Evolutionary conservation across 1,139 yeast species (phyloP).

Genomic region (Yamadazyma buinensis): DNA sequence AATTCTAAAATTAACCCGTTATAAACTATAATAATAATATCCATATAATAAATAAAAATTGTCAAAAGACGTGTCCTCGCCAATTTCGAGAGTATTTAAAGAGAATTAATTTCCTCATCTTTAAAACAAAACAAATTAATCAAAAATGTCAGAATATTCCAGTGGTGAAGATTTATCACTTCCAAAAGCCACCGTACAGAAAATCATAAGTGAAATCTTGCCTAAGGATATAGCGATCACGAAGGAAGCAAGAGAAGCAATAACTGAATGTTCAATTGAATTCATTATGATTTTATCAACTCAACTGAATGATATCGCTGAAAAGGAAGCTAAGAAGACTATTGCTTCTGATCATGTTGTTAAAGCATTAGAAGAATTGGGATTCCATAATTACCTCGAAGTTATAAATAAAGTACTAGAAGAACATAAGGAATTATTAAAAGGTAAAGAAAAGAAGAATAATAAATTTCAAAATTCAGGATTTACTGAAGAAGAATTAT

Average conservation of each 20-base stretch:
- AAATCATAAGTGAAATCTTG: slow-evolving; percentile 83
- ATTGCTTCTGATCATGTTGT: slow-evolving; percentile 96
- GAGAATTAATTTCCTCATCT: too few species aligned
- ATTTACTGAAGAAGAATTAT: slow-evolving; percentile 83
- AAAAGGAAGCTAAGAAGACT: slow-evolving; percentile 92
- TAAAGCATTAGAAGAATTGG: slow-evolving; percentile 84
- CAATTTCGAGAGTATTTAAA: too few species aligned
- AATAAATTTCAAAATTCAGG: slow-evolving; percentile 94
- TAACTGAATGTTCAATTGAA: slow-evolving; percentile 94
- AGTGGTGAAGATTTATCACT: slow-evolving; percentile 43
- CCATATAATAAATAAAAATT: too few species aligned
- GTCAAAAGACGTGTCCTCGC: too few species aligned
- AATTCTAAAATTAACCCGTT: too few species aligned
- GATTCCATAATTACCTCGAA: slow-evolving; percentile 80
- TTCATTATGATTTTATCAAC: slow-evolving; percentile 92
- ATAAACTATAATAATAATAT: too few species aligned
- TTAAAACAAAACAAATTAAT: neutral
- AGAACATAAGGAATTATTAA: slow-evolving; percentile 85
- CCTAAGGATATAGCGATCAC: slow-evolving; percentile 85
- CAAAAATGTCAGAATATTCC: slow-evolving; percentile 37
- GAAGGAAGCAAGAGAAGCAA: slow-evolving; percentile 91
- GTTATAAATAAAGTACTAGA: slow-evolving; percentile 75
- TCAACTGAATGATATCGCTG: slow-evolving; percentile 94
- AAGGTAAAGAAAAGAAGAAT: slow-evolving; percentile 86
- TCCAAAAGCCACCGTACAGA: slow-evolving; percentile 87